phyloP scores from a whole-genome alignment of 441 rosid species.

The Omphalea diandra region DNA sequence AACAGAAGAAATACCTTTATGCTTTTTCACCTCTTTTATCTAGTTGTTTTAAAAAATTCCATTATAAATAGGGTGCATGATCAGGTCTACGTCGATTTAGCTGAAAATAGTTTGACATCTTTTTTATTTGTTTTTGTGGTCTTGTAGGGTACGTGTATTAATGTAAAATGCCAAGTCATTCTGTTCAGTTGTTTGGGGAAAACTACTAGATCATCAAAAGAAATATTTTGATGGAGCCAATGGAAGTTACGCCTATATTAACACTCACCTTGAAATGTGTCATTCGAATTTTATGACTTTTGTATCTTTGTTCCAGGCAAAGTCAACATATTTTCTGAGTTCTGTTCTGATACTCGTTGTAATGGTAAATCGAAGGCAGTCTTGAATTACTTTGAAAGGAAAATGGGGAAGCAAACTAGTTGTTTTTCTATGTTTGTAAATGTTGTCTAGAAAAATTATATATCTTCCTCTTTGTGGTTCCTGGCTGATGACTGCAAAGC shows the following conservation, averaged over 20 bases:
- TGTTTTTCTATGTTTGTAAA: not conserved
- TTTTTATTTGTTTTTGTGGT: not conserved
- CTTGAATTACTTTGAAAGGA: not conserved
- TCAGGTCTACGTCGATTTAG: not conserved
- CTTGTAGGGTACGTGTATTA: not conserved
- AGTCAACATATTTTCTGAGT: not conserved
- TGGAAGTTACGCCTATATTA: not conserved
- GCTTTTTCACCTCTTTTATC: not conserved
- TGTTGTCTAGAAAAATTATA: not conserved
- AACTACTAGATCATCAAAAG: not conserved
- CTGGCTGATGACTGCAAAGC: not conserved
- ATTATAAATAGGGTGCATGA: not conserved
- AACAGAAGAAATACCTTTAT: not conserved
- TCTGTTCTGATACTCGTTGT: not conserved
- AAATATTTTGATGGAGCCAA: not conserved
- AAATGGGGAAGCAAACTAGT: not conserved
- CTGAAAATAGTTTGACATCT: not conserved
- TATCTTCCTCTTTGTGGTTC: not conserved
- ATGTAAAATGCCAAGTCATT: not conserved
- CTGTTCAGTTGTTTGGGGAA: not conserved
- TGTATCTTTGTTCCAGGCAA: not conserved
- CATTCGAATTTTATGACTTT: not conserved
- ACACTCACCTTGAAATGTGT: not conserved
- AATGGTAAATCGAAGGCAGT: conserved; percentile 1
- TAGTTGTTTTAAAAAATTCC: not conserved